Conservation (phyloP, 805 yeast species). For the Wickerhamiella sorbophila region DNA sequence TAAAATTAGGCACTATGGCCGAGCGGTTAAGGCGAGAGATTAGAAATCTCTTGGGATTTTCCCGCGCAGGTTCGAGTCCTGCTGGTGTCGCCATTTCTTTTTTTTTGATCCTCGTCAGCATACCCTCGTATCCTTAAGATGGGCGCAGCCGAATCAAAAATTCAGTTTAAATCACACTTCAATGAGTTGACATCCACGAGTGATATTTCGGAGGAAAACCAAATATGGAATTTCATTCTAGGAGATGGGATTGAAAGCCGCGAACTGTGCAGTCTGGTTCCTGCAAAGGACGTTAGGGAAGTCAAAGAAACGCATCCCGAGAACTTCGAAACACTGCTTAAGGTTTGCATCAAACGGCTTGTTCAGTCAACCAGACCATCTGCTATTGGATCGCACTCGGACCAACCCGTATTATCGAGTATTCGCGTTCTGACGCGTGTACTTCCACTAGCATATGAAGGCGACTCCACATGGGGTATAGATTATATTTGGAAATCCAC, state of each 20-base stretch:
- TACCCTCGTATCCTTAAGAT: constrained; percentile 24
- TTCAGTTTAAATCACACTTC: constrained; percentile 45
- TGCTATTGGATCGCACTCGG: constrained; percentile 20
- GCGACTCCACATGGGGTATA: constrained; percentile 22
- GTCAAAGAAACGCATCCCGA: constrained; percentile 43
- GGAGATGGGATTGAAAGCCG: constrained; percentile 35
- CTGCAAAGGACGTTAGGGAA: constrained; percentile 42
- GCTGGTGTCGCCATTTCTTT: constrained; percentile 17
- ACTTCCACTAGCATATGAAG: constrained; percentile 56
- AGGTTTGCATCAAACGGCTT: constrained; percentile 28
- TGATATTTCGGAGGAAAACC: constrained; percentile 25
- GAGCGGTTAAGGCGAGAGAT: constrained; percentile 21
- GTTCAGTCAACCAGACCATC: constrained; percentile 19
- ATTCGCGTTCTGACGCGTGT: constrained; percentile 49
- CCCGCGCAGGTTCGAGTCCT: constrained; percentile 23
- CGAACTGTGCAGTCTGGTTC: constrained; percentile 45
- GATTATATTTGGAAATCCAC: constrained; percentile 34
- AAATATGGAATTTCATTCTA: constrained; percentile 30
- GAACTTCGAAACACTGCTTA: constrained; percentile 43
- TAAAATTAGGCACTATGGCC: constrained; percentile 16
- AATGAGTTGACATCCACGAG: constrained; percentile 30
- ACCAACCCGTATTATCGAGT: constrained; percentile 39
- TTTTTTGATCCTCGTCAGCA: background rate
- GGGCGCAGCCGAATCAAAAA: constrained; percentile 65
- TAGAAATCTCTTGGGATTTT: constrained; percentile 20